Base-by-base conservation (phyloP, 2,329 filamentous ascomycete genomes). In the Fusarium cicatricum region DNA sequence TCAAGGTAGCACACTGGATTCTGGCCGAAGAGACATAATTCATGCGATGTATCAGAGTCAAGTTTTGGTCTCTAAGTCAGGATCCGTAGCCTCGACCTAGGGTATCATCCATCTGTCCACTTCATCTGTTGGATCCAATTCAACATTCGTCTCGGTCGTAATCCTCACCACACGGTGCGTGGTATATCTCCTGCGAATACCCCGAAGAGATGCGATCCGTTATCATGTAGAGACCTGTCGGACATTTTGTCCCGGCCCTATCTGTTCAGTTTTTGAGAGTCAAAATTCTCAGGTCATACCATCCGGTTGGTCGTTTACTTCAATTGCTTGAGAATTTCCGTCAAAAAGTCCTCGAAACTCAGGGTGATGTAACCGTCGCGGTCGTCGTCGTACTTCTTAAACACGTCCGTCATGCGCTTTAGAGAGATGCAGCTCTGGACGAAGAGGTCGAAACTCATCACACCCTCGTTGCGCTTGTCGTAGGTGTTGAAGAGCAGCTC, bases 341-440 rank as follows among this genome's bases (percentile, higher is more conserved):
- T 88, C 71, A 92, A 77, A 73, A 92, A 92, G 69, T 92, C 89
- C 77, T 92, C 90, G 69, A 93, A 93, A 72, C 88, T 91, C 48
- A 93, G 76, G 4, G 89, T 93, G 66, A 93, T 91, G 74, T 93
- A 98, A 2, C 95, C 95, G 76, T 98, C 95, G 36, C 95, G 86
- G 75, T 99, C 95, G 70, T 96, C 91, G 68, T 99, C 95, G 74
- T 98, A 99, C 77, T 93, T 94, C 83, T 99, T 99, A 75, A 99
- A 99, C 23, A 97, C 92, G 75, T 99, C 95, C 56, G 95, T 99
- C 94, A 99, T 98, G 67, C 95, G 85, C 84, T 98, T 97, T 70
- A 99, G 81, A 68, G 88, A 92, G 72, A 99, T 98, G 75, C 95
- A 98, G 46, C 92, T 92, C 81, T 99, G 95, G 58, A 99, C 95